Conservation (phyloP, 192 early-diverging fungal species). For the Dissophora ornata region DNA sequence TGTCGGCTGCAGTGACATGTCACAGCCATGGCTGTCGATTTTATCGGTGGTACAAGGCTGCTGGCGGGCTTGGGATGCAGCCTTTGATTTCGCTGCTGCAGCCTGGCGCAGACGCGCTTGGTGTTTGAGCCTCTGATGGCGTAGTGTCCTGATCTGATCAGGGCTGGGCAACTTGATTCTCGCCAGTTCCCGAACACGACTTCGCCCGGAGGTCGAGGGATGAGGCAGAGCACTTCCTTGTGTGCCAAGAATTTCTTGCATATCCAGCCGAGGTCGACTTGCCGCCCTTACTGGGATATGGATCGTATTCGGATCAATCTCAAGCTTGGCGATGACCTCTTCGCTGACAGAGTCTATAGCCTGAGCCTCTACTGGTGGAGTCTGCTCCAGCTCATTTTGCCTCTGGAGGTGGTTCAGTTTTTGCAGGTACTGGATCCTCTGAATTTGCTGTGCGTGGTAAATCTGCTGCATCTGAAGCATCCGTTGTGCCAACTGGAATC, state of each 20-base stretch:
- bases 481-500: slow-evolving; percentile 21
- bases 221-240: neutral
- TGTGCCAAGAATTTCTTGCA: slow-evolving; percentile 23
- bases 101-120: slow-evolving; percentile 34
- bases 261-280: slow-evolving; percentile 14
- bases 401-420: slow-evolving; percentile 20
- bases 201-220: neutral
- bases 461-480: slow-evolving; percentile 38
- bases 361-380: too few relatives aligned
- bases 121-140: slow-evolving; percentile 31
- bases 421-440: slow-evolving; percentile 44
- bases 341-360: neutral
- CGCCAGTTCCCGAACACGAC: slow-evolving; percentile 15
- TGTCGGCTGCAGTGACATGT: too few relatives aligned
- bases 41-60: neutral
- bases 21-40: too few relatives aligned
- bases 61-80: too few relatives aligned
- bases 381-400: too few relatives aligned
- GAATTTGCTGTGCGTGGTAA: slow-evolving; percentile 40
- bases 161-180: slow-evolving; percentile 28
- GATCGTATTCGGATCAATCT: slow-evolving; percentile 37
- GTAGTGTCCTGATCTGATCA: slow-evolving; percentile 37
- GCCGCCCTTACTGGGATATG: slow-evolving; percentile 13
- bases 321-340: slow-evolving; percentile 17
- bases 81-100: slow-evolving; percentile 3